These are phyloP conservation scores for Diutina mesorugosa DNA, from an alignment of 1,139 yeast genomes.

Conservation along the genomic window DNA sequence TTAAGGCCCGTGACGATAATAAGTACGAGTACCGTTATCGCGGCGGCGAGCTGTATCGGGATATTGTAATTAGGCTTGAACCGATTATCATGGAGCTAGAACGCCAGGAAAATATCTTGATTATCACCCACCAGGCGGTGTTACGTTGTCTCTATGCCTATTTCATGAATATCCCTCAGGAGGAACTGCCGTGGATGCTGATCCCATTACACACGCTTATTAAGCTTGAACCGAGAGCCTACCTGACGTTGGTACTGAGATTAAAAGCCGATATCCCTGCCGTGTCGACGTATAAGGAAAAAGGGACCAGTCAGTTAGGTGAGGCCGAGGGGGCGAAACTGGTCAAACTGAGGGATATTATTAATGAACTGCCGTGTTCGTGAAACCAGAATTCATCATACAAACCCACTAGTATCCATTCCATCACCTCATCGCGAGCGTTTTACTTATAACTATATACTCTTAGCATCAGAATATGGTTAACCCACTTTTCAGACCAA, in stretches of 20 bases:
- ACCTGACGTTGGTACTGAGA: constrained; percentile 75
- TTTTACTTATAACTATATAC: too few species aligned
- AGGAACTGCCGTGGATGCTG: constrained; percentile 97
- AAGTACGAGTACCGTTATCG: constrained; percentile 92
- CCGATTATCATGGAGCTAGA: constrained; percentile 98
- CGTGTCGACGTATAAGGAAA: constrained; percentile 90
- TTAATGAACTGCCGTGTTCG: neutral
- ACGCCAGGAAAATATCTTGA: constrained; percentile 89
- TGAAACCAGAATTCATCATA: neutral
- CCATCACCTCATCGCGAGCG: too few species aligned
- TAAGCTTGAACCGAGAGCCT: constrained; percentile 88
- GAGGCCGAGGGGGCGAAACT: constrained; percentile 18
- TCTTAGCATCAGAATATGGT: too few species aligned
- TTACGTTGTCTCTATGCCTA: constrained; percentile 93
- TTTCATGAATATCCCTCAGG: constrained; percentile 97
- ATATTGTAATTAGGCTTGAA: constrained; percentile 85
- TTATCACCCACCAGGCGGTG: constrained; percentile 96
- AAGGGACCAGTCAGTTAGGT: constrained; percentile 76
- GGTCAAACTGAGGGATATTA: neutral
- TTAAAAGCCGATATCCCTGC: constrained; percentile 96
- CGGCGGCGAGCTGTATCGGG: constrained; percentile 95
- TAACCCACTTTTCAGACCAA: too few species aligned
- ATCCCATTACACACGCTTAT: constrained; percentile 93
- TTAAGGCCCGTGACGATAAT: constrained; percentile 89
- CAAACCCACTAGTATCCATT: too few species aligned